Percentiles rank a stretch among this genome's conserved stretches.
phyloP scores from a whole-genome alignment of 2,329 filamentous ascomycete genomes.

The Pseudocercospora fuligena region DNA sequence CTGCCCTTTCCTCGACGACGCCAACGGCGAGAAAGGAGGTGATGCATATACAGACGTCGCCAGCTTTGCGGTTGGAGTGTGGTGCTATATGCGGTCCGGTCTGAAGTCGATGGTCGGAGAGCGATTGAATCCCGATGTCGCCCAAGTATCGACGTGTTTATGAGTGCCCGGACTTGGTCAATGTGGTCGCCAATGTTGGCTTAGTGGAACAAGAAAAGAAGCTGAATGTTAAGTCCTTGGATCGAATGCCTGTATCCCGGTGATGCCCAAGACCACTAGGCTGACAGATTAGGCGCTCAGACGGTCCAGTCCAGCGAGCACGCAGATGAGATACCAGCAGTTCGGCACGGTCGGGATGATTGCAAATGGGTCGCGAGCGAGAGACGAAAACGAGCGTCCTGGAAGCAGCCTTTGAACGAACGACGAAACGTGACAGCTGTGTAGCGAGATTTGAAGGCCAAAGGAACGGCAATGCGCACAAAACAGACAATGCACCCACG shows the following conservation, averaged over 20 bases:
- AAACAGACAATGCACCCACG: slow-evolving; percentile 28
- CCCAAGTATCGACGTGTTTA: slow-evolving; percentile 12
- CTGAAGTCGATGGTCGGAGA: slow-evolving; percentile 1
- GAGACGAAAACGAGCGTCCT: slow-evolving; percentile 27
- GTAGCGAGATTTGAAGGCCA: slow-evolving; percentile 25
- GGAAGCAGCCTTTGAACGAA: slow-evolving; percentile 28
- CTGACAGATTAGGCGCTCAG: slow-evolving; percentile 21
- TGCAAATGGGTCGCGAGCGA: background rate
- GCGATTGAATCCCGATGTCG: slow-evolving; percentile 5
- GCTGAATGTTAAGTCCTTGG: slow-evolving; percentile 29
- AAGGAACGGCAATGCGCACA: slow-evolving; percentile 29
- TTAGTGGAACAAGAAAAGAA: slow-evolving; percentile 20
- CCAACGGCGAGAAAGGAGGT: slow-evolving; percentile 39
- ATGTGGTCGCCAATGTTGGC: slow-evolving; percentile 20
- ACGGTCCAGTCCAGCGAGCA: background rate
- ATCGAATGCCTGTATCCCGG: slow-evolving; percentile 28
- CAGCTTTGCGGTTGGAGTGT: slow-evolving; percentile 32
- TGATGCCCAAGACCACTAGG: slow-evolving; percentile 31
- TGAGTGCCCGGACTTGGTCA: slow-evolving; percentile 15
- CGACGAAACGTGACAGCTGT: slow-evolving; percentile 30
- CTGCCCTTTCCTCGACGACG: slow-evolving; percentile 34
- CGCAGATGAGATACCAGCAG: slow-evolving; percentile 11
- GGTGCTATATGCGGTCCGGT: slow-evolving; percentile 9
- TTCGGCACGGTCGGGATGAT: slow-evolving; percentile 10
- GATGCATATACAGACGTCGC: slow-evolving; percentile 39